Base-by-base conservation (phyloP, 805 yeast species). In the Zygosaccharomyces bisporus region DNA sequence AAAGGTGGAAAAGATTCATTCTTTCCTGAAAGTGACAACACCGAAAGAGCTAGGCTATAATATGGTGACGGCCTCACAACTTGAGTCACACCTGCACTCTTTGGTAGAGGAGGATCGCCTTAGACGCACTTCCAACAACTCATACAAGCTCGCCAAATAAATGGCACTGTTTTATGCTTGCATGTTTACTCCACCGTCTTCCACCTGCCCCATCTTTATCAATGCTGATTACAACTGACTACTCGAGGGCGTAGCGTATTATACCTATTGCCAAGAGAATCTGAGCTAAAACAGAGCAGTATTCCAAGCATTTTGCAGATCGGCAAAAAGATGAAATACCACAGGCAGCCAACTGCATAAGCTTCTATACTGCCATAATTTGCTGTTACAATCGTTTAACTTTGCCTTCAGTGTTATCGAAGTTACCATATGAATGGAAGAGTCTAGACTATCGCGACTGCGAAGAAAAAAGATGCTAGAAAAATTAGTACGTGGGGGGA, bases 1-100 rank as follows among this genome's bases (percentile, higher is more conserved):
- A 50, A 74, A 78, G 2, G 56, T 69, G 4, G 70, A 65, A 10
- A 68, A 76, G 47, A 74, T 81, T 24, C 80, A 78, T 45, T 69
- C 76, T 13, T 77, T 81, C 51, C 60, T 81, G 46, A 67, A 66
- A 30, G 71, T 76, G 64, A 68, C 79, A n/a, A 77, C 77, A 1
- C 84, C 86, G 2, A 71, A 68, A 43, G 81, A 76, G 14, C 61
- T 66, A 14, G 51, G 54, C 6, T 54, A 46, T 31, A 41, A 42
- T 16, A 32, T 35, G 16, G 44, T 54, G 2, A 50, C 55, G 9
- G 44, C 43, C 3, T 29, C 49, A 2, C 50, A 49, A 21, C 38
- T 57, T 17, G 53, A 52, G 34, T 13, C 43, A 9, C 51, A 49
- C 25, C 30, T 58, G 17, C 43, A 42, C 6, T 17, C 30, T 3